Base-by-base conservation (phyloP, 108 stramenopile genomes). In the Schizochytrium sp. region DNA sequence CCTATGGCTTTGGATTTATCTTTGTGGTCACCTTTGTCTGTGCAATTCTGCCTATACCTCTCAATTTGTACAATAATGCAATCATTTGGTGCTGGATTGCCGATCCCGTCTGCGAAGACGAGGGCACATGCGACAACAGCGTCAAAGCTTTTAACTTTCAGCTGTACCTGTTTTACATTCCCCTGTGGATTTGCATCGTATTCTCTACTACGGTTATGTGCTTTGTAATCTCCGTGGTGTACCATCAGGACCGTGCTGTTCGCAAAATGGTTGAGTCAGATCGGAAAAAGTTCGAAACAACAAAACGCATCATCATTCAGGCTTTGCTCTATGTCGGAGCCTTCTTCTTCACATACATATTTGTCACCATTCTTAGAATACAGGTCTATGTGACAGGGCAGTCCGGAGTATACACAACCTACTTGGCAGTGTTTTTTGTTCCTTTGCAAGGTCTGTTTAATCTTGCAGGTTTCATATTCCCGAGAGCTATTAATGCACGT, bases 1-100 rank as follows among this genome's bases (percentile, higher is more conserved):
- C 61, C 41, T 64, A 64, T 42, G 61, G 61, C 17, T 64, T 64
- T 42, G 61, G 41, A 7, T 13, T 64, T 13, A 42, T 64, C 61
- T 64, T 64, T n/a, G 19, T 64, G 7, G 7, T 64, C 61, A 64
- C 61, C 61, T 64, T 64, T 13, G 19, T 64, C 4, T 64, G 61
- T 42, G 42, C 61, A 38, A 42, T 64, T 38, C 41, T 42, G 12
- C 61, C 61, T 38, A 64, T 64, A 5, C 61, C 61, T 5, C 42
- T 64, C 41, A 64, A 64, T 42, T 42, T 64, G 61, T 64, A 64
- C 61, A 38, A 64, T 64, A 64, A 64, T 42, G 61, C 61, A 38
- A 64, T 64, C 61, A 64, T 95, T 13, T 95, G 93, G 93, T 94
- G 94, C 87, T 94, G 94, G 94, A 92, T 93, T 56, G 89, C 93